A percentile compares a stretch with the other conserved stretches of the same genome.
Evolutionary conservation across 2,329 filamentous ascomycete genomes (phyloP).

Genomic region (Trichophyton rubrum): DNA sequence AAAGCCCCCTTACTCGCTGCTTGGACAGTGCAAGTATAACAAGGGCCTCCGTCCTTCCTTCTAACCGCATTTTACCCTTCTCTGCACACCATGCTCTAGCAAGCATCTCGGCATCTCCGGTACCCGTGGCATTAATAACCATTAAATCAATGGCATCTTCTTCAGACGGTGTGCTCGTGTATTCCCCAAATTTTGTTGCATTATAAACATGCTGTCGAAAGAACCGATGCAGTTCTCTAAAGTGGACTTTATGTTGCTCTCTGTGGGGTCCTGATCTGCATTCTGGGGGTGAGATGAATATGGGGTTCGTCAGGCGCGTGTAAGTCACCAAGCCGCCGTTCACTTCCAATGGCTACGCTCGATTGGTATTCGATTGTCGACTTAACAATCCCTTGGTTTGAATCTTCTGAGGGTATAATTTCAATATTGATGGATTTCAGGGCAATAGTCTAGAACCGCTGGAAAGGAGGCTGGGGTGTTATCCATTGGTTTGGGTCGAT

Average conservation of each 20-base stretch:
- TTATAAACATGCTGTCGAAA: neutral
- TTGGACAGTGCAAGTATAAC: conserved; percentile 5
- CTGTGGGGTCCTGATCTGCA: neutral
- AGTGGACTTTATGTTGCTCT: neutral
- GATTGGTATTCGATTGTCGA: neutral
- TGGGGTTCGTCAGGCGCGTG: neutral
- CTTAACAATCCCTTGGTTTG: neutral
- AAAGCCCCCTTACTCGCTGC: neutral
- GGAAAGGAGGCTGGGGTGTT: neutral
- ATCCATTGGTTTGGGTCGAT: neutral
- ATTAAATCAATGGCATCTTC: conserved; percentile 4
- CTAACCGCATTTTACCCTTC: conserved; percentile 4
- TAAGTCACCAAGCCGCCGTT: neutral
- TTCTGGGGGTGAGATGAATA: neutral
- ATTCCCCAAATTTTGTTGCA: neutral
- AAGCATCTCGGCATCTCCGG: conserved; percentile 1
- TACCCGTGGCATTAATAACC: conserved; percentile 7
- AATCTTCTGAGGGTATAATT: neutral
- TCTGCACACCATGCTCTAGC: conserved; percentile 6
- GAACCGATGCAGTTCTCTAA: neutral
- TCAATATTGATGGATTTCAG: neutral
- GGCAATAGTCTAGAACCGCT: neutral
- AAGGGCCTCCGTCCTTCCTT: conserved; percentile 3
- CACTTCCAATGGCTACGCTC: neutral
- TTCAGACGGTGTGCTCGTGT: neutral